Base-by-base conservation (phyloP, 441 rosid species). In the Biscutella laevigata region DNA sequence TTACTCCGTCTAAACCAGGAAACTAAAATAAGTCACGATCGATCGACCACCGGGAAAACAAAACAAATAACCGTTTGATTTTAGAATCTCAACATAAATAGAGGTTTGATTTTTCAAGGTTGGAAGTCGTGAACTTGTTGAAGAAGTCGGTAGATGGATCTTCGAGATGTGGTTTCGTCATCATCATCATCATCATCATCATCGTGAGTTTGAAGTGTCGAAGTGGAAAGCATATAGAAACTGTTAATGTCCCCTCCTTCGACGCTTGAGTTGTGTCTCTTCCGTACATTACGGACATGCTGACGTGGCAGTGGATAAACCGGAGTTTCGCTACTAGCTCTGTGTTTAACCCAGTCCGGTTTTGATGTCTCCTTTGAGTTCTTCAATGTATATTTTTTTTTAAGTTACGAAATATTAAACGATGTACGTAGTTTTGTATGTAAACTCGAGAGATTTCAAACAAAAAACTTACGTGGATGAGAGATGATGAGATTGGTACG, bases 231-330 rank as follows among this genome's bases (percentile, higher is more conserved):
- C 67, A 74, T 39, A 73, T 43, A n/a, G 60, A 64, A 21, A 71
- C 62, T 39, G 57, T 66, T n/a, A n/a, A n/a, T 75, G 64, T 76
- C 72, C 4, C 75, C 81, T 8, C 69, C 70, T 8, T 76, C 70
- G 10, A 75, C 74, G 15, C 80, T 79, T 1, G 74, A 71, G 68
- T 84, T 86, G 29, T 79, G 96, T 80, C 91, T 84, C 65, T 82
- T 88, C 2, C 96, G 77, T 61, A 80, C 83, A 9, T 78, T 76
- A 66, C 81, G 71, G 8, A 73, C 70, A 30, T 77, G 72, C 39
- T 74, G 75, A 53, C 69, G 79, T 7, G 67, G 39, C 7, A 40
- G 65, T 60, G 57, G 67, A 50, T 37, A 35, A 38, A 57, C 53
- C 70, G 71, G 43, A 61, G 68, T 34, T 59, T 41, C 53, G 50